A percentile compares a stretch with the other conserved stretches of the same genome.
Conservation (phyloP, 768 basidiomycete species). For the Leccinum obscurum region DNA sequence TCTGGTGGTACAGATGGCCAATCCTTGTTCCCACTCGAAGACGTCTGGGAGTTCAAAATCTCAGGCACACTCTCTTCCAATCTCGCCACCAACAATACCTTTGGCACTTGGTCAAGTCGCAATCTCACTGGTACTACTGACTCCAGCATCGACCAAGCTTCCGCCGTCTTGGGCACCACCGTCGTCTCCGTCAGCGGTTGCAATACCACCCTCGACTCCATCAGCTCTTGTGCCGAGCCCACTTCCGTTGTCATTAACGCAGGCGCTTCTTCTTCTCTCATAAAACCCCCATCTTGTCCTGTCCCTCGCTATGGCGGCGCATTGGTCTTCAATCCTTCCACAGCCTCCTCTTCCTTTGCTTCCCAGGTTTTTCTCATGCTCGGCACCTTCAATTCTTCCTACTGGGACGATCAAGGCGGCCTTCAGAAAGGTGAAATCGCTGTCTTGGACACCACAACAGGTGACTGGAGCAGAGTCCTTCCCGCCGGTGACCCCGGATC, state of each 20-base stretch:
- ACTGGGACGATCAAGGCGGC: slow-evolving; percentile 67
- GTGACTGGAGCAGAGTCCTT: slow-evolving; percentile 69
- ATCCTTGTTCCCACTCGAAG: slow-evolving; percentile 49
- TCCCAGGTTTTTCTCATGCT: slow-evolving; percentile 70
- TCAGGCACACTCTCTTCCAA: slow-evolving; percentile 76
- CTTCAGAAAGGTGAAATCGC: slow-evolving; percentile 72
- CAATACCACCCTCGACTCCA: slow-evolving; percentile 39
- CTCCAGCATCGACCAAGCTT: slow-evolving; percentile 48
- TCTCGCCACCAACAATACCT: slow-evolving; percentile 42
- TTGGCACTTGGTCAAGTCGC: slow-evolving; percentile 61
- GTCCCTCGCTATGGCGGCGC: slow-evolving; percentile 64
- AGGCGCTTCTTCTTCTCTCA: slow-evolving; percentile 25
- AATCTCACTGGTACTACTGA: slow-evolving; percentile 37
- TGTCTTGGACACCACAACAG: slow-evolving; percentile 59
- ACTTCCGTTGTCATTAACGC: slow-evolving; percentile 53
- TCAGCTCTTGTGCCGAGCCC: slow-evolving; percentile 56
- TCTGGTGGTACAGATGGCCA: slow-evolving; percentile 65
- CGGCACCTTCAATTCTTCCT: slow-evolving; percentile 61
- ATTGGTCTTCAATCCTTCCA: slow-evolving; percentile 54
- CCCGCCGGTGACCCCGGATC: slow-evolving; percentile 71
- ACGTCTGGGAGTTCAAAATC: slow-evolving; percentile 70
- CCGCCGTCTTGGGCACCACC: slow-evolving; percentile 53
- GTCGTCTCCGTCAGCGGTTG: slow-evolving; percentile 67
- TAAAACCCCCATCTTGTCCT: slow-evolving; percentile 53
- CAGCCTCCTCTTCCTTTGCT: slow-evolving; percentile 49